Evolutionary conservation across 768 basidiomycete species (phyloP).

Genomic region (Calocera cornea): DNA sequence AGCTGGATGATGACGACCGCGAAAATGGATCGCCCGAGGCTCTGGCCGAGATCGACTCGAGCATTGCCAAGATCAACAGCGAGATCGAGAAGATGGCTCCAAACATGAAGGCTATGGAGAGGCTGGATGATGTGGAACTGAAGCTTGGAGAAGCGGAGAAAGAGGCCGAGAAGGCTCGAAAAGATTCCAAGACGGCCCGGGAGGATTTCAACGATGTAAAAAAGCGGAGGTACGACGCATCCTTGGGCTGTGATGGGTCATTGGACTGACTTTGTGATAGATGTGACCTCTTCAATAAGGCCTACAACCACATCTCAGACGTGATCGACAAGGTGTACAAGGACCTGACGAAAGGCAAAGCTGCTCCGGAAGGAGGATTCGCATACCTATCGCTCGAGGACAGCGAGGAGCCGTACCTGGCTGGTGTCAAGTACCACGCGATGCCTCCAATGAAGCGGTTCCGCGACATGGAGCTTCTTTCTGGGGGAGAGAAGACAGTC

Average conservation of each 20-base stretch:
- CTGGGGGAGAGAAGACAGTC: constrained; percentile 96
- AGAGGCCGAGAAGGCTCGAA: constrained; percentile 84
- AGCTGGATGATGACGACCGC: constrained; percentile 59
- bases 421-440: constrained; percentile 94
- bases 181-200: constrained; percentile 77
- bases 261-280: constrained; percentile 24
- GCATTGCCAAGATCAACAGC: constrained; percentile 49
- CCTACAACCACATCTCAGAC: constrained; percentile 91
- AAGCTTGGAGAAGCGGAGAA: constrained; percentile 80
- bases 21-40: constrained; percentile 52
- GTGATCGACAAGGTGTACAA: constrained; percentile 94
- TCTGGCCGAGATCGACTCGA: constrained; percentile 58
- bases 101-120: constrained; percentile 93
- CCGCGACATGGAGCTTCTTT: constrained; percentile 97
- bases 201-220: constrained; percentile 86
- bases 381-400: constrained; percentile 95
- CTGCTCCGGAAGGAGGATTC: constrained; percentile 86
- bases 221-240: constrained; percentile 44
- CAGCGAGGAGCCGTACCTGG: constrained; percentile 76
- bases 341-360: constrained; percentile 90
- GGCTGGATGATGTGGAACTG: constrained; percentile 70
- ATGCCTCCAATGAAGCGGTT: constrained; percentile 99
- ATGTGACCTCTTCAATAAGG: constrained; percentile 83
- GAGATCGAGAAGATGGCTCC: constrained; percentile 93
- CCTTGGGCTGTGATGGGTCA: neutral